Evolutionary conservation across 345 rosid genomes (phyloP).

Genomic region (Pugionium dolabratum): DNA sequence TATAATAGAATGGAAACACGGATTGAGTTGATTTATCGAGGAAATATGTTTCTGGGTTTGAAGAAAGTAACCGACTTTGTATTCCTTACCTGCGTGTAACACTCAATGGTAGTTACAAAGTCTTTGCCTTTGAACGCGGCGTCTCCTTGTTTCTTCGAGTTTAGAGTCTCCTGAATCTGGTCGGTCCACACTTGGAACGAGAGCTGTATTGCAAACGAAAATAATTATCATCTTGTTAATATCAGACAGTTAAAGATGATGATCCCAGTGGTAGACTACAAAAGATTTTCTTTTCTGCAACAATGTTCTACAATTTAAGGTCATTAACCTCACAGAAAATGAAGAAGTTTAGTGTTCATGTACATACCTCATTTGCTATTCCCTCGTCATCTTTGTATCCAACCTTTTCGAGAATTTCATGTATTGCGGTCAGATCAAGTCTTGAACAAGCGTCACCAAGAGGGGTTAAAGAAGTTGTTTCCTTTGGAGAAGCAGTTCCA

Average conservation of each 20-base stretch:
- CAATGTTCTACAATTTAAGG: constrained; percentile 9
- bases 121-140: constrained; percentile 63
- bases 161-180: constrained; percentile 67
- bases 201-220: constrained; percentile 52
- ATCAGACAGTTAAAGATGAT: not conserved
- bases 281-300: constrained; percentile 1
- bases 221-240: not conserved
- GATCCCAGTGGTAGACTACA: constrained; percentile 15
- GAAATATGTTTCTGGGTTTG: constrained; percentile 2
- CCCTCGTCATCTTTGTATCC: constrained; percentile 91
- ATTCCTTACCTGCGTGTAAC: constrained; percentile 54
- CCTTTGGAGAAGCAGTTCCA: constrained; percentile 54
- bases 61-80: constrained; percentile 12
- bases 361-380: constrained; percentile 70
- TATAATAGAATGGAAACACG: not conserved
- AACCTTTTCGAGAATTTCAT: constrained; percentile 66
- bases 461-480: constrained; percentile 51
- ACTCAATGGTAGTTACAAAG: constrained; percentile 54
- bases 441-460: constrained; percentile 82
- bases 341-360: constrained; percentile 1
- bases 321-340: constrained; percentile 1
- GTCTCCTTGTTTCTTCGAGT: constrained; percentile 65
- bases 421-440: constrained; percentile 75
- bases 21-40: constrained; percentile 9
- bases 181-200: constrained; percentile 75